Evolutionary conservation across 169 alveolate species (phyloP), one percentile per base, ranked within the genome.

Genomic region (Besnoitia besnoiti): DNA sequence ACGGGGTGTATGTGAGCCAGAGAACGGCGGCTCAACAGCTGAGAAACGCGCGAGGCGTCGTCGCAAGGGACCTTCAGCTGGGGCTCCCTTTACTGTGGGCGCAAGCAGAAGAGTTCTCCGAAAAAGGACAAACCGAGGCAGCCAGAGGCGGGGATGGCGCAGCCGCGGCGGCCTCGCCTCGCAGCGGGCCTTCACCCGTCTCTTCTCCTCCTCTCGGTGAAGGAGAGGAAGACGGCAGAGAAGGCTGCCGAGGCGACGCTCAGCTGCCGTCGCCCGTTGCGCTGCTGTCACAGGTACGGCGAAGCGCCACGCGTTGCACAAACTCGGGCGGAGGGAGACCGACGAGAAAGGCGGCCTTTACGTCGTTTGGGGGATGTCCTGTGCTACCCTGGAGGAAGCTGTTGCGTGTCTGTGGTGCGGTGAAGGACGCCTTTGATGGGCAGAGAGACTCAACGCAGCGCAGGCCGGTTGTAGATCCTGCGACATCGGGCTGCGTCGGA

Each of bases 1-100:
- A 77, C 87, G 87, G 87, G 61, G 87, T 77, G 87, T 77, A 77
- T 55, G 59, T 77, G 40, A 51, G 40, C 59, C 82, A 10, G n/a
- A 73, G 39, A 37, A 73, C n/a, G 82, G 24, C 44, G 46, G 82
- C 3, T n/a, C 40, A 3, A 4, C 21, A 30, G 40, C 3, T 19
- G 37, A 21, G 16, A 5, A 19, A 27, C 49, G 59, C 87, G 35
- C 10, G 87, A 21, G 40, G 7, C 10, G 87, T 77, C 33, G 87
- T 77, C 40, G 59, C 49, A n/a, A 3, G 55, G 8, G 87, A 77
- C 30, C 33, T 77, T 16, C 40, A 39, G 87, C 30, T 27, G 87
- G 87, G 87, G 87, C 37, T 77, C 14, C 37, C 87, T 4, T 4
- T 67, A 3, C 44, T 8, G 7, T 67, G n/a, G 40, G 5, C 80